phyloP scores from a whole-genome alignment of 1,284 basidiomycete genomes.

The Cystobasidium pallidum region DNA sequence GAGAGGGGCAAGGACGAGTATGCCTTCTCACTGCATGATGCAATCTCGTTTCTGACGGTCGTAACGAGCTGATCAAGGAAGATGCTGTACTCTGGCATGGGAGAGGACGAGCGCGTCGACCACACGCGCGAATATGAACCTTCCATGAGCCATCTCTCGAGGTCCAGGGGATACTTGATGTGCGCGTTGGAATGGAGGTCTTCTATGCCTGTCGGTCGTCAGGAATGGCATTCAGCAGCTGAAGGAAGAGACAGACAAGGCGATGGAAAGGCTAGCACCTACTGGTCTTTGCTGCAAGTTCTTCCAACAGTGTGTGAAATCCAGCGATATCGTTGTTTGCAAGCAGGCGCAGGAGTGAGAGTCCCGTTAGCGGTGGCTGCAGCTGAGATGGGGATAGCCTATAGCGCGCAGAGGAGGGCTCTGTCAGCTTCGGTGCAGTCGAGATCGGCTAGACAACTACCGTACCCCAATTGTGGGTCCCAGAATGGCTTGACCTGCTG shows the following conservation, averaged over 20 bases:
- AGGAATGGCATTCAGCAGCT: slow-evolving; percentile 66
- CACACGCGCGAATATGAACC: slow-evolving; percentile 98
- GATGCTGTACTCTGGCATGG: slow-evolving; percentile 77
- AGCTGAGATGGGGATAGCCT: slow-evolving; percentile 78
- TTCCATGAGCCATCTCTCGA: slow-evolving; percentile 97
- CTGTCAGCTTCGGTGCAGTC: too few relatives aligned
- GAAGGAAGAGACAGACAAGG: too few relatives aligned
- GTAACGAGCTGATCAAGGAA: slow-evolving; percentile 88
- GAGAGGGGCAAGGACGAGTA: slow-evolving; percentile 84
- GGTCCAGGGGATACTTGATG: slow-evolving; percentile 55
- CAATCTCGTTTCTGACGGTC: slow-evolving; percentile 92
- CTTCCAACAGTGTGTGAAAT: slow-evolving; percentile 98
- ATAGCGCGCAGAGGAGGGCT: slow-evolving; percentile 60
- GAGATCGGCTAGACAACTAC: too few relatives aligned
- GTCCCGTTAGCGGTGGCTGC: slow-evolving; percentile 85
- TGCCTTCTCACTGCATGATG: slow-evolving; percentile 86
- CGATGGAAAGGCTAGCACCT: neutral
- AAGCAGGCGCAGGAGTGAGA: slow-evolving; percentile 90
- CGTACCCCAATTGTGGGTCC: slow-evolving; percentile 24
- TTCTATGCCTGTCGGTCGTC: slow-evolving; percentile 1
- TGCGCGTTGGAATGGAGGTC: slow-evolving; percentile 32
- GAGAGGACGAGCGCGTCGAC: slow-evolving; percentile 72
- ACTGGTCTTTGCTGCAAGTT: slow-evolving; percentile 61
- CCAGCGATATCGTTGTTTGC: slow-evolving; percentile 95
- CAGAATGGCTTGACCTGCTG: slow-evolving; percentile 46